Percentiles rank a stretch among this genome's conserved stretches.
Evolutionary conservation across 306 rosid genomes (phyloP).

Genomic region (Cucumis cinereus): DNA sequence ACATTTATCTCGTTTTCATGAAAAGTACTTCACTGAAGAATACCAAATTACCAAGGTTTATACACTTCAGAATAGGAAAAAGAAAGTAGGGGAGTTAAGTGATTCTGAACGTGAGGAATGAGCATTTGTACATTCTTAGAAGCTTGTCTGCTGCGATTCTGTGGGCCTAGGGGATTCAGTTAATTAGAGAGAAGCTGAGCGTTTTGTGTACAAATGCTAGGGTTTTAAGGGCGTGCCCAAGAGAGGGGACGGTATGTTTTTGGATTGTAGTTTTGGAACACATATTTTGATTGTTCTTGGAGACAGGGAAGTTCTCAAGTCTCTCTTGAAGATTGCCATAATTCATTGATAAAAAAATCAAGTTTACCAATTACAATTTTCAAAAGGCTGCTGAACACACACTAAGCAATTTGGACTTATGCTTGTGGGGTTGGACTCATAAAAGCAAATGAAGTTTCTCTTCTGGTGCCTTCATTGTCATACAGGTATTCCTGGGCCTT

Average conservation of each 20-base stretch:
- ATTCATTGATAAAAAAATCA: not conserved
- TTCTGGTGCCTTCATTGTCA: constrained; percentile 6
- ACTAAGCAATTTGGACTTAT: not conserved
- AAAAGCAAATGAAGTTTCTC: not conserved
- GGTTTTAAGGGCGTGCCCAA: not conserved
- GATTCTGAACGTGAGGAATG: no score
- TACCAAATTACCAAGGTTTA: not conserved
- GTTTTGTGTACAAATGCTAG: not conserved
- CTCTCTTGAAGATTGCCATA: not conserved
- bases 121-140: no score
- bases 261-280: not conserved
- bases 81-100: no score
- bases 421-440: not conserved
- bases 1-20: not conserved
- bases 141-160: no score
- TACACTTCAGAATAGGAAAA: no score
- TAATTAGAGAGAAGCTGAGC: not conserved
- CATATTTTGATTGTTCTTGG: not conserved
- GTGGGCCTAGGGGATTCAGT: no score
- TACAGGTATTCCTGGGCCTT: constrained; percentile 61
- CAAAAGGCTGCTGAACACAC: not conserved
- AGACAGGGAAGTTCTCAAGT: not conserved
- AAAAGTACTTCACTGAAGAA: not conserved
- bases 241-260: not conserved
- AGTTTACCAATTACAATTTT: not conserved